Base-by-base conservation (phyloP, 1,139 yeast species). In the Hansenula sp. region DNA sequence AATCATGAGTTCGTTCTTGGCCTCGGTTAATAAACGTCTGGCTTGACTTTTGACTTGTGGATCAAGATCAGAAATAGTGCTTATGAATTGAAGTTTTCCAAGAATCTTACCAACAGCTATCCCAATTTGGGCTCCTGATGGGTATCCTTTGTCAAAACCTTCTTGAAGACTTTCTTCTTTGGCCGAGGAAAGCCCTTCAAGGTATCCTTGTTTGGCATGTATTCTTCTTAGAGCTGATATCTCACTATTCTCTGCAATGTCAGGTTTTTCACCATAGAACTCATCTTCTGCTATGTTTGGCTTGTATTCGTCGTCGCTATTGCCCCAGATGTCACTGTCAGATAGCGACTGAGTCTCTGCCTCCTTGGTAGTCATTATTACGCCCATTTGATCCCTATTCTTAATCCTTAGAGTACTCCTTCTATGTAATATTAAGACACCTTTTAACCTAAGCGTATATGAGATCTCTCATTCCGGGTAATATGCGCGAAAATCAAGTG, bases 131-230 rank as follows among this genome's bases (percentile, higher is more conserved):
- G 94, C 89, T 1, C 97, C 97, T 3, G 65, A 52, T 0, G 89
- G 88, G 54, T 79, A 90, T 1, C 90, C 94, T 4, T 63, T 69
- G 56, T 90, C 95, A 57, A 90, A 90, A 0, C 96, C 97, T 7
- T 63, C 56, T 54, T 90, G 97, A 20, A 89, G 65, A 31, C 82
- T 76, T 13, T 62, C 61, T 47, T 86, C 95, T 52, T 86, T 82
- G 4, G 88, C 77, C n/a, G 62, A 62, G 0, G 86, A 68, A 7
- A 89, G 60, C 0, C 97, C 97, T 46, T 85, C 96, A 3, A 87
- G 62, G 53, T 87, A 90, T 0, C 97, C 97, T 45, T 83, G 82
- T 49, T 86, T 86, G 19, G 71, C 71, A 56, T 90, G 97, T n/a
- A 71, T 72, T 34, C 94, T 65, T 47, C 76, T 61, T n/a, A 75